Conservation (phyloP, 192 early-diverging fungal genomes). For the Coemansia sp. region DNA sequence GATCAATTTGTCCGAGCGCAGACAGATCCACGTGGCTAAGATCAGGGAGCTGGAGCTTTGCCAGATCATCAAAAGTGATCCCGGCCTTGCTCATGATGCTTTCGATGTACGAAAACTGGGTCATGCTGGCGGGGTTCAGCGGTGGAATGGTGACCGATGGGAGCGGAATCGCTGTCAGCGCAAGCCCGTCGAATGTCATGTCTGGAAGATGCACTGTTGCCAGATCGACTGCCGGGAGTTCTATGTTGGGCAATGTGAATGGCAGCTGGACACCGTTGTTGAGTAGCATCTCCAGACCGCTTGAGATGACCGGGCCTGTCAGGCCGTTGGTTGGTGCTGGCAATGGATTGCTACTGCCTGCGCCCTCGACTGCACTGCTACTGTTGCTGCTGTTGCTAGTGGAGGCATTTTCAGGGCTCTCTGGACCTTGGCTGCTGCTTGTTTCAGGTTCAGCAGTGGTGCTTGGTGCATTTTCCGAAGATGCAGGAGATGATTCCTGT, state of each 20-base stretch:
- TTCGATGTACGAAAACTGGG: conserved; percentile 40
- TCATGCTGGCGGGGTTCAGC: conserved; percentile 47
- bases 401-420: background rate
- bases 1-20: conserved; percentile 19
- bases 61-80: conserved; percentile 45
- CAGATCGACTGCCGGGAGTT: conserved; percentile 36
- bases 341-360: background rate
- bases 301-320: conserved; percentile 41
- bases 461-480: background rate
- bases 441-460: background rate
- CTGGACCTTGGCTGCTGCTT: too few species aligned
- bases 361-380: background rate
- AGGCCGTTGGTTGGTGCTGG: conserved; percentile 16
- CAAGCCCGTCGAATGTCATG: conserved; percentile 48
- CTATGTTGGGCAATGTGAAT: conserved; percentile 39
- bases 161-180: conserved; percentile 33
- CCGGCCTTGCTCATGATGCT: conserved; percentile 40
- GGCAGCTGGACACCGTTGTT: conserved; percentile 44
- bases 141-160: conserved; percentile 43
- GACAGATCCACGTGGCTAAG: conserved; percentile 31
- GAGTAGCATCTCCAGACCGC: conserved; percentile 45
- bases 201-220: conserved; percentile 49
- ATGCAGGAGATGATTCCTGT: background rate
- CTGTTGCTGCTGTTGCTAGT: background rate
- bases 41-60: conserved; percentile 46